phyloP scores from a whole-genome alignment of 352 stramenopile genomes.

The Phytophthora tentaculata region DNA sequence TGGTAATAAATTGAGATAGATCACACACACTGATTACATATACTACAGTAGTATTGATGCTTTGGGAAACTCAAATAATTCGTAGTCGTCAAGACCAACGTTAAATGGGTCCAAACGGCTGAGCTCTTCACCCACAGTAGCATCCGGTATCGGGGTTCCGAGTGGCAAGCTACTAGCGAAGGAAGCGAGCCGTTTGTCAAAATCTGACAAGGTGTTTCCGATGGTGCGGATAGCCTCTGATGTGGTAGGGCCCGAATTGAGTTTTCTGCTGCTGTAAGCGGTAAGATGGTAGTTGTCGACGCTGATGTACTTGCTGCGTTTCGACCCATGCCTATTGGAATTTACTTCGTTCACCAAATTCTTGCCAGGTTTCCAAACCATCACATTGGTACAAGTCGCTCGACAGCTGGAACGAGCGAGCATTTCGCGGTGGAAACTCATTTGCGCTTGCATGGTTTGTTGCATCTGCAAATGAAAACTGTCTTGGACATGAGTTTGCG shows the following conservation, averaged over 20 bases:
- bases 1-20: not conserved
- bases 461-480: slow-evolving; percentile 76
- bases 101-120: slow-evolving; percentile 73
- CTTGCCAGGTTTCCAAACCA: not conserved
- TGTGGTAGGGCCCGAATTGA: not conserved
- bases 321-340: slow-evolving; percentile 9
- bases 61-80: slow-evolving; percentile 84
- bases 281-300: slow-evolving; percentile 8
- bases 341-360: not conserved
- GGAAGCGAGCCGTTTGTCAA: slow-evolving; percentile 2
- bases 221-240: not conserved
- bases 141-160: slow-evolving; percentile 21
- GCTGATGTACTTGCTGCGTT: slow-evolving; percentile 23
- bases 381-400: slow-evolving; percentile 31
- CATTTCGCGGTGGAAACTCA: slow-evolving; percentile 85
- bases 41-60: too few relatives aligned
- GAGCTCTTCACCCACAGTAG: slow-evolving; percentile 45
- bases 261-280: slow-evolving; percentile 7
- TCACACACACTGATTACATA: not conserved
- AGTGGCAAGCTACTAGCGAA: slow-evolving; percentile 16
- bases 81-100: slow-evolving; percentile 71
- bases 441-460: slow-evolving; percentile 80
- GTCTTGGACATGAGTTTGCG: slow-evolving; percentile 7
- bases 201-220: not conserved
- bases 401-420: slow-evolving; percentile 72